These are phyloP conservation scores for Eucommia ulmoides DNA, from an alignment of 257 asterid species.

Conservation along the genomic window DNA sequence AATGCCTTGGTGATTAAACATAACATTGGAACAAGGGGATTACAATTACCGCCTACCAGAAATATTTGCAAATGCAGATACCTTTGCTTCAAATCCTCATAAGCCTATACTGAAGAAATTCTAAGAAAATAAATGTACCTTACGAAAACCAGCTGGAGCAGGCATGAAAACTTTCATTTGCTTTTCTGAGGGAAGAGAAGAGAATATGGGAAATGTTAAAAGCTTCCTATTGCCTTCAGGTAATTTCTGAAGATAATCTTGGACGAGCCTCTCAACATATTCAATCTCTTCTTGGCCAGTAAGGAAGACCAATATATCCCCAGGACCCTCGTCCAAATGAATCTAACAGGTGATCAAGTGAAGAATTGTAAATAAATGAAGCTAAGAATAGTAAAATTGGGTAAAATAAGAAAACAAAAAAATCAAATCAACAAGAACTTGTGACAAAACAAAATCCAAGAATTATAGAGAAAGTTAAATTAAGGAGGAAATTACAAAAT, in stretches of 20 bases:
- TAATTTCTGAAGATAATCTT: slow-evolving; percentile 58
- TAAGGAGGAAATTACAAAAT: neutral
- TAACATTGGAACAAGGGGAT: too few species aligned
- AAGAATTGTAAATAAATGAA: slow-evolving; percentile 7
- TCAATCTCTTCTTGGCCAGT: slow-evolving; percentile 99
- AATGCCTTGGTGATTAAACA: too few species aligned
- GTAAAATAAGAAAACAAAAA: neutral
- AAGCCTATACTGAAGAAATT: too few species aligned
- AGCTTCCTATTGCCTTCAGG: slow-evolving; percentile 68
- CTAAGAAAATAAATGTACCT: slow-evolving; percentile 57
- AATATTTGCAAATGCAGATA: too few species aligned
- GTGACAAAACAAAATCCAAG: too few species aligned
- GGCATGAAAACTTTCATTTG: slow-evolving; percentile 89
- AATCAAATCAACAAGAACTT: too few species aligned
- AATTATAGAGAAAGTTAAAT: slow-evolving; percentile 2
- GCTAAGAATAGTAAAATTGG: neutral
- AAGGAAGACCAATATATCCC: slow-evolving; percentile 90
- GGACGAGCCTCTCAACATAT: slow-evolving; percentile 79
- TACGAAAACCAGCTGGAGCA: slow-evolving; percentile 73
- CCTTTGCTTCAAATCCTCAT: too few species aligned
- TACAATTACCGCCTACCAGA: too few species aligned
- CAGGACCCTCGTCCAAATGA: slow-evolving; percentile 81
- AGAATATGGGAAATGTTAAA: slow-evolving; percentile 61
- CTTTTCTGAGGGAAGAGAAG: slow-evolving; percentile 93
- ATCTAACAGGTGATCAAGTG: slow-evolving; percentile 31